phyloP scores from a whole-genome alignment of 768 basidiomycete genomes.

The Mycena olivaceomarginata region DNA sequence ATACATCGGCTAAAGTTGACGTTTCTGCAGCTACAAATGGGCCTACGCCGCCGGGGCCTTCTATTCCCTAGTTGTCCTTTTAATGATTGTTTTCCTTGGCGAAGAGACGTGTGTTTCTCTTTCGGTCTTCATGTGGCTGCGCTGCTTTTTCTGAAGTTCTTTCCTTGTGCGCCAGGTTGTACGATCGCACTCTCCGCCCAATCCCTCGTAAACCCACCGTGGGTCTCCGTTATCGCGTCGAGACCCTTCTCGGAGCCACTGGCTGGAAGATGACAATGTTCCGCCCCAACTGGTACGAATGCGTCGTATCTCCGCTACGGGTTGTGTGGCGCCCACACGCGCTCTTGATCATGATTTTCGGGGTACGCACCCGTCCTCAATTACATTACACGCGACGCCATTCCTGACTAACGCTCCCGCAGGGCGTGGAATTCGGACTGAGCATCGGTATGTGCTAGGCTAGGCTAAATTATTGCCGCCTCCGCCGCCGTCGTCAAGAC shows the following conservation, averaged over 20 bases:
- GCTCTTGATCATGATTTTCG: conserved; percentile 58
- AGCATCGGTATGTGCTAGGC: conserved; percentile 57
- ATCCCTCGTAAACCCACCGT: conserved; percentile 59
- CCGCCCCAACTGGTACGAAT: conserved; percentile 58
- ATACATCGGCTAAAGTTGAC: not conserved
- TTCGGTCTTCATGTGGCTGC: conserved; percentile 55
- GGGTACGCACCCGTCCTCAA: conserved; percentile 46
- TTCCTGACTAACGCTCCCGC: not conserved
- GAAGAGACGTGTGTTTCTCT: conserved; percentile 66
- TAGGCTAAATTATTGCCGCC: not conserved
- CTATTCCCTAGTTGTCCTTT: conserved; percentile 64
- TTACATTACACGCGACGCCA: not conserved
- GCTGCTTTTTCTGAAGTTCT: conserved; percentile 38
- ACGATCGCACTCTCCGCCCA: conserved; percentile 69
- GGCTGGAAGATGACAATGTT: conserved; percentile 70
- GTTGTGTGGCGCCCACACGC: conserved; percentile 68
- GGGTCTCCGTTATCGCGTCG: conserved; percentile 66
- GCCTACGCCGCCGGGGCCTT: conserved; percentile 69
- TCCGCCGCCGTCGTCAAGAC: not conserved
- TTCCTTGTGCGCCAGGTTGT: conserved; percentile 64
- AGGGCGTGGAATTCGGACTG: conserved; percentile 67
- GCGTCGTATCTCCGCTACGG: conserved; percentile 49
- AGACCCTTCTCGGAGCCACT: conserved; percentile 73
- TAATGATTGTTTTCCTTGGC: conserved; percentile 64
- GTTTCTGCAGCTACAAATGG: conserved; percentile 60